Evolutionary conservation across 257 asterid species (phyloP).

Genomic region (Solanum tarapatanum): DNA sequence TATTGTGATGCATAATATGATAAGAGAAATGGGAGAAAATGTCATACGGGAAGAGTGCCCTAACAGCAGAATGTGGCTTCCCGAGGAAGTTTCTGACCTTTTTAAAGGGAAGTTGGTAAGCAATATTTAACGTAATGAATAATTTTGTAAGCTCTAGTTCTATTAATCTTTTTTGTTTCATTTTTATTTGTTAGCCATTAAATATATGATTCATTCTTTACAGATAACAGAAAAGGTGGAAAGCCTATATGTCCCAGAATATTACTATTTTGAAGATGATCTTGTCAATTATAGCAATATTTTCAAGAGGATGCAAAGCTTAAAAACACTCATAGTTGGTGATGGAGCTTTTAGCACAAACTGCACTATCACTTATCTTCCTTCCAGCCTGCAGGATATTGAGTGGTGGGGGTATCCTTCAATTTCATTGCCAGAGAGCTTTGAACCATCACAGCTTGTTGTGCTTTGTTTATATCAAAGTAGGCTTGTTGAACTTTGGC

Average conservation of each 20-base stretch:
- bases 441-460: background rate
- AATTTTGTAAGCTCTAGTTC: no score
- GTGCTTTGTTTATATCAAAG: background rate
- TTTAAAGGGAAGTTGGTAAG: background rate
- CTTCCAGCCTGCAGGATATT: background rate
- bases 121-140: no score
- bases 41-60: background rate
- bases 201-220: background rate
- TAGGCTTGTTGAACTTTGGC: background rate
- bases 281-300: background rate
- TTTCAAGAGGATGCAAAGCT: background rate
- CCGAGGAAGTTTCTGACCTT: background rate
- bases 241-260: no score
- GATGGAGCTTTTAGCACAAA: background rate
- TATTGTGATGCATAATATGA: background rate
- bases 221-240: background rate
- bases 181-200: background rate
- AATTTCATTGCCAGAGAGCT: background rate
- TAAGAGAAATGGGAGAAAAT: background rate
- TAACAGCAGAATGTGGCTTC: background rate
- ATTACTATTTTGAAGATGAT: background rate
- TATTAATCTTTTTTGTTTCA: no score
- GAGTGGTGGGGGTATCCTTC: background rate
- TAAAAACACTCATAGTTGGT: background rate
- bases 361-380: background rate